Evolutionary conservation across 805 yeast genomes (phyloP), one percentile per base, ranked within the genome.

Genomic region (Saccharomycodes ludwigii): DNA sequence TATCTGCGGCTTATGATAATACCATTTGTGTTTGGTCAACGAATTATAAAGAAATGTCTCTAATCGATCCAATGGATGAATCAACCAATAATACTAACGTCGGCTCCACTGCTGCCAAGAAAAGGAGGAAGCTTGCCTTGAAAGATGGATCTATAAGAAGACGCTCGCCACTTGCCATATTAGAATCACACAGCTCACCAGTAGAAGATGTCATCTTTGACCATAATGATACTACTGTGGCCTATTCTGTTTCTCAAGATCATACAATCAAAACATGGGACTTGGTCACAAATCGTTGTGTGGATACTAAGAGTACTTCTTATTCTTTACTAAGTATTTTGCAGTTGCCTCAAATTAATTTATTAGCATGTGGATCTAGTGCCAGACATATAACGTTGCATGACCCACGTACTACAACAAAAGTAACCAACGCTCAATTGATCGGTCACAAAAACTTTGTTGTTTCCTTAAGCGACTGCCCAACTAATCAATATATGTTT

Each of bases 251-350:
- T 2, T 80, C 96, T 5, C 95, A 85, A 54, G 97, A 91, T 59
- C 98, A 91, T 53, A 74, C 94, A 1, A 74, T 91, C 41, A 80
- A 81, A 48, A 91, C 98, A 1, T 91, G 97, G 97, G 98, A 91
- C 63, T 63, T 91, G 46, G 80, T 83, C 12, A 86, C 96, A 2
- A 64, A 81, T 9, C 70, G 82, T 41, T 73, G 84, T 46, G 79
- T 91, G 18, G 95, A 85, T 51, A 81, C 96, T 4, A 77, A 80
- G 56, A 70, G 80, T 14, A 85, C 97, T 0, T 80, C 86, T 10
- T 86, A 71, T 55, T 77, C 97, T 8, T 65, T 91, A 40, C 65
- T 86, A 27, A 81, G 95, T 0, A 57, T 86, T 18, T 63, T 75
- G 19, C 76, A 76, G 42, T 62, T 91, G 39, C 72, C 81, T 5